Percentiles rank a stretch among this genome's conserved stretches.
Conservation (phyloP, 129 eudicot genomes). For the Logfia minima region DNA sequence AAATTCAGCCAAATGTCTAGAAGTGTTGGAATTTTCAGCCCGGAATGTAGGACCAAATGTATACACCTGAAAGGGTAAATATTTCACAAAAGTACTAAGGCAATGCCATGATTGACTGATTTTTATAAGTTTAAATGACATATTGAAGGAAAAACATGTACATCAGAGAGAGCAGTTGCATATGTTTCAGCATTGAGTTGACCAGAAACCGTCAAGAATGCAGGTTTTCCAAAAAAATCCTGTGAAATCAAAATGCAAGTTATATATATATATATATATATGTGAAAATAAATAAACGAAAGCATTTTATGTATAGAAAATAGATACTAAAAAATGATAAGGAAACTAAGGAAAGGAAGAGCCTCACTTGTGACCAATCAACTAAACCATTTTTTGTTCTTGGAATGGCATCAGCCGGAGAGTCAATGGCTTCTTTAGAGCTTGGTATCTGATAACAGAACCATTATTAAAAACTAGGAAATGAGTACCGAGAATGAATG, state of each 20-base stretch:
- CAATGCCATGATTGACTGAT: not conserved
- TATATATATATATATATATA: not conserved
- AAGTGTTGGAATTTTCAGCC: constrained; percentile 96
- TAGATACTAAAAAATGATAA: not conserved
- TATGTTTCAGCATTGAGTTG: constrained; percentile 98
- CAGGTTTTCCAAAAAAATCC: constrained; percentile 98
- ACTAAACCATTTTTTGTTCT: constrained; percentile 67
- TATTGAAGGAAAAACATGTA: constrained; percentile 34
- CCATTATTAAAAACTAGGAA: not conserved
- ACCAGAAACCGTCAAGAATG: constrained; percentile 97
- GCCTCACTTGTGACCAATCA: constrained; percentile 94
- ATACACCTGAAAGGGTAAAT: constrained; percentile 62
- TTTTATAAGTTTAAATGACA: not conserved
- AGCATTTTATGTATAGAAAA: not conserved
- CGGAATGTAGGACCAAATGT: constrained; percentile 98
- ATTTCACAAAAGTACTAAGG: not conserved
- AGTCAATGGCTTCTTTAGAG: constrained; percentile 59
- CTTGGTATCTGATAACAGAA: constrained; percentile 67
- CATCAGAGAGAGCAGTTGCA: constrained; percentile 98
- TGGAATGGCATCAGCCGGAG: constrained; percentile 69
- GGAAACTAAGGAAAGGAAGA: constrained; percentile 1
- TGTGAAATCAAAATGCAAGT: constrained; percentile 38
- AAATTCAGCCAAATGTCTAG: constrained; percentile 96
- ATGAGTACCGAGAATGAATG: not conserved
- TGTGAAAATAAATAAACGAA: not conserved